Evolutionary conservation across 108 stramenopile species (phyloP), one percentile per base, ranked within the genome.

Genomic region (Discostella stelligeroides): DNA sequence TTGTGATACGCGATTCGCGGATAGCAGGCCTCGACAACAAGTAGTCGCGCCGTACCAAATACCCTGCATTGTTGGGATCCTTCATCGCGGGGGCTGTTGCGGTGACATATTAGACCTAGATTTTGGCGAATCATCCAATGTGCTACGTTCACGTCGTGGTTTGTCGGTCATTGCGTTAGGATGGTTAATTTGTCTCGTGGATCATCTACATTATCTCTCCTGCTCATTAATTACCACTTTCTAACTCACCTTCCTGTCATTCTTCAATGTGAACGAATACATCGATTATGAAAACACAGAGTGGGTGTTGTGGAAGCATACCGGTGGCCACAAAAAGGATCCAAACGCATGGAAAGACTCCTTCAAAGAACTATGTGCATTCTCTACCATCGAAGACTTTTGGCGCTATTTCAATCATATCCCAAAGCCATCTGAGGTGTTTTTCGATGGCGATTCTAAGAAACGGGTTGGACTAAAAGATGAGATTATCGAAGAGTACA

Each of bases 241-340:
- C 54, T 29, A 37, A 23, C 38, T 43, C 14, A 30, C 21, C 13
- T 42, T 43, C 21, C 21, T 62, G 25, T 47, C 42, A 34, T 34
- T 34, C 6, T 34, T 3, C 34, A 3, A 34, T 34, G 3, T 34
- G 3, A 6, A 34, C n/a, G n/a, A n/a, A n/a, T n/a, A 34, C 34
- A 34, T 6, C 34, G 34, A 47, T 41, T 21, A n/a, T n/a, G n/a
- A n/a, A n/a, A 58, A 54, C 20, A 71, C 67, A 94, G 93, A 90
- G 81, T 94, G 93, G 93, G 89, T 94, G 72, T 77, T 94, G 45
- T 94, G 93, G 93, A 89, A 94, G 63, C 93, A 91, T 75, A 70
- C 75, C 56, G 84, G 74, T 10, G 70, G 79, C 29, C 50, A 66
- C 65, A 85, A 81, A 51, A 82, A 88, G 63, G 85, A 87, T 34